A percentile compares a stretch with the other conserved stretches of the same genome.
Conservation (phyloP, 441 rosid species). For the Populus tomentosa region DNA sequence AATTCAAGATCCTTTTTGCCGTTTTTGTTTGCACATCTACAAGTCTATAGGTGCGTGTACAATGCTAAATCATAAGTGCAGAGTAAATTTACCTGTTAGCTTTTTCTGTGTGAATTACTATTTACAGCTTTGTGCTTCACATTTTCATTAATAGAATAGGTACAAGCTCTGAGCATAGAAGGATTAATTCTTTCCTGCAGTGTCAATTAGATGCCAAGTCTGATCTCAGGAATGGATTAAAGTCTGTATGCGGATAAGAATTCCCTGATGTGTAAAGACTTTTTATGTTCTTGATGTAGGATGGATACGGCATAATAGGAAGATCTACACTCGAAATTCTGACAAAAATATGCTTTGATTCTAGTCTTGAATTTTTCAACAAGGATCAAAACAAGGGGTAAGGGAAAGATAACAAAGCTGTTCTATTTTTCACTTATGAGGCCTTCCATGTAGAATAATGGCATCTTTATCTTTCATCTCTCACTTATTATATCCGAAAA, state of each 20-base stretch:
- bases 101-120: background rate
- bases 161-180: background rate
- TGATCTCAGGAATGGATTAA: constrained; percentile 7
- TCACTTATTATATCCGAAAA: no score
- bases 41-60: constrained; percentile 10
- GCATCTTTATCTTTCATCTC: constrained; percentile 2
- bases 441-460: constrained; percentile 2
- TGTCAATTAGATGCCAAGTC: background rate
- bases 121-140: background rate
- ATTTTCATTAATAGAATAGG: background rate
- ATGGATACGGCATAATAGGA: constrained; percentile 3
- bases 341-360: constrained; percentile 7
- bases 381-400: background rate
- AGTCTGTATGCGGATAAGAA: constrained; percentile 1
- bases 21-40: background rate
- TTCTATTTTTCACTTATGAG: background rate
- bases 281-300: background rate
- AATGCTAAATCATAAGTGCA: constrained; percentile 17
- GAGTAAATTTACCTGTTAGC: constrained; percentile 7
- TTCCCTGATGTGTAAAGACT: background rate
- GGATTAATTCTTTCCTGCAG: background rate
- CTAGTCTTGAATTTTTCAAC: background rate
- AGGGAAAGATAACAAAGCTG: background rate
- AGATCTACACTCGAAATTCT: constrained; percentile 22
- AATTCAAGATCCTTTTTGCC: background rate